Base-by-base conservation (phyloP, 208 protist species). In the Porcisia hertigi region DNA sequence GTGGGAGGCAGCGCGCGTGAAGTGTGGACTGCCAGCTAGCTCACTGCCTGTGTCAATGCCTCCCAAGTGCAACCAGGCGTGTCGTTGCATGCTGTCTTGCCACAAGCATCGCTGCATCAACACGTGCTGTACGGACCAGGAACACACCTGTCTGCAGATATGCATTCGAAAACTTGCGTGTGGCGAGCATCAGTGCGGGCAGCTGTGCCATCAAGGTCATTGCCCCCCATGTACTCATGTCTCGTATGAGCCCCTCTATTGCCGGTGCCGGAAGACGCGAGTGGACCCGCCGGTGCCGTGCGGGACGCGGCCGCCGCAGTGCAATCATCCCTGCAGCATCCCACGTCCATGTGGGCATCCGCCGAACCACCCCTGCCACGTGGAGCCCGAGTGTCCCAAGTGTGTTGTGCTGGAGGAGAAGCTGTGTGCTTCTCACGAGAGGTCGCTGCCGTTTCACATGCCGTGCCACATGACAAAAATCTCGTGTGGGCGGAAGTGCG, bases 201-300 rank as follows among this genome's bases (percentile, higher is more conserved):
- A 86, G 72, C 82, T 94, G 6, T 98, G 96, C 77, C 96, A 98
- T 77, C 75, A 73, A n/a, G 93, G 93, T 1, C 63, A 76, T 2
- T 98, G 96, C 73, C 80, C 78, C 3, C 88, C 89, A 30, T 98
- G 96, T 81, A 55, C 69, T 41, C 66, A 89, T 25, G 81, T 78
- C 53, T 87, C 83, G 25, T 98, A 95, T 80, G 86, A 96, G 66
- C 87, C 90, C 4, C 83, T 98, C 54, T 94, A 90, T 74, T 98
- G 96, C 84, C 80, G 88, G 39, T 98, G 96, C 79, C 85, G 90
- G 39, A 79, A 83, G 14, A 94, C 93, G 0, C 93, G 90, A 81
- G 72, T 97, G 30, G 88, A 94, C 34, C 94, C 96, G 59, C 96
- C 96, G 36, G 89, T 98, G 52, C 92, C 92, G 64, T 98, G 96